Evolutionary conservation across 345 rosid species (phyloP), one percentile per base, ranked within the genome.

Genomic region (Citrus glauca): DNA sequence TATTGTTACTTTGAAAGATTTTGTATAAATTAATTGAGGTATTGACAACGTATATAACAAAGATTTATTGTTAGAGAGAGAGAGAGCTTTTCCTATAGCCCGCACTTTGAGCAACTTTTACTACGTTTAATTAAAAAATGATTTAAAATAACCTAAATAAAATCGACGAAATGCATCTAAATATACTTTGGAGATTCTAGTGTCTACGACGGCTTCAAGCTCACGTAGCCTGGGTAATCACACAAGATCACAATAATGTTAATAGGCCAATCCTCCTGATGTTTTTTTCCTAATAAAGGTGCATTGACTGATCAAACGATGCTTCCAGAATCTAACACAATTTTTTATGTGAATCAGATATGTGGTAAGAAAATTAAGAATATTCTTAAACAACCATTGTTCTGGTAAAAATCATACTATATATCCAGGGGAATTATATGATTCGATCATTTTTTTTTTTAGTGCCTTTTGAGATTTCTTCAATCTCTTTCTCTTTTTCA

Each of bases 301-400:
- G 9, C 3, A 71, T 32, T 30, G 69, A 62, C 59, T 42, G 38
- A 17, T 79, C 62, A 32, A 67, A 38, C 33, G 32, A 53, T 33
- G 75, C 71, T 62, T 78, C 68, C 59, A 69, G 57, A 28, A 66
- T 22, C 19, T 66, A 40, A 22, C 30, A 55, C 27, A 69, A 70
- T 7, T 50, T 53, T 30, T 72, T 10, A 32, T 67, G 10, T 53
- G 27, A 71, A 45, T 35, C 57, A 65, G 73, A 78, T 66, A 66
- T 24, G n/a, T 33, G n/a, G 72, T 77, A 50, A 78, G 7, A 22
- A 74, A 57, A 30, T 22, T 35, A 37, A 70, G 81, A 72, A 83
- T 80, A 70, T 77, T 80, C 81, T 24, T 35, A 71, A 64, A 53
- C 40, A 6, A 60, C 50, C 75, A 78, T 38, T 37, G 38, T 66